A percentile compares a stretch with the other conserved stretches of the same genome.
Conservation (phyloP, 106 monocot species). For the Narthecium ossifragum region DNA sequence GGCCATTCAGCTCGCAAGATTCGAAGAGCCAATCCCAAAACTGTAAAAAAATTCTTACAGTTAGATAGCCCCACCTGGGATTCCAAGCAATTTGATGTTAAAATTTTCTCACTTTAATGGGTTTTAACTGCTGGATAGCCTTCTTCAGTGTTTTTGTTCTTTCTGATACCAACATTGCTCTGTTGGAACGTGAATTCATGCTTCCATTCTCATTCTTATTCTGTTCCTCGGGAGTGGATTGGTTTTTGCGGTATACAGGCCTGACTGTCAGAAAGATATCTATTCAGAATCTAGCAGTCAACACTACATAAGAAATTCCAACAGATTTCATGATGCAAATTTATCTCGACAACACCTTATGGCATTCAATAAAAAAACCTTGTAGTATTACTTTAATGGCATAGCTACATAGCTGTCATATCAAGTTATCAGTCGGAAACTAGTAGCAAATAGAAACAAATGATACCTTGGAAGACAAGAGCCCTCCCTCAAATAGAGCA, state of each 20-base stretch:
- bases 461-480: slow-evolving; percentile 88
- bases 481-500: slow-evolving; percentile 90
- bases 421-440: too few species aligned
- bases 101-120: slow-evolving; percentile 52
- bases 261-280: slow-evolving; percentile 63
- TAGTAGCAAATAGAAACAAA: not conserved
- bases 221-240: slow-evolving; percentile 9
- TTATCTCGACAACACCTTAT: not conserved
- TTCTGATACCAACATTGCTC: slow-evolving; percentile 28
- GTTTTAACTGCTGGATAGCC: slow-evolving; percentile 51
- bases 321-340: too few species aligned
- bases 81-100: not conserved
- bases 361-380: too few species aligned
- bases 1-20: slow-evolving; percentile 88
- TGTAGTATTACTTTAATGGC: too few species aligned
- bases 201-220: slow-evolving; percentile 16
- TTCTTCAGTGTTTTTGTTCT: slow-evolving; percentile 44
- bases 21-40: slow-evolving; percentile 97
- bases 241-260: slow-evolving; percentile 58
- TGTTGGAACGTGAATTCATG: not conserved
- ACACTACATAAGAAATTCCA: not conserved
- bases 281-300: slow-evolving; percentile 4
- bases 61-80: not conserved
- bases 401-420: too few species aligned
- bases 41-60: slow-evolving; percentile 16